These are phyloP conservation scores for Suillus plorans DNA, from an alignment of 768 basidiomycete genomes.

Conservation along the genomic window DNA sequence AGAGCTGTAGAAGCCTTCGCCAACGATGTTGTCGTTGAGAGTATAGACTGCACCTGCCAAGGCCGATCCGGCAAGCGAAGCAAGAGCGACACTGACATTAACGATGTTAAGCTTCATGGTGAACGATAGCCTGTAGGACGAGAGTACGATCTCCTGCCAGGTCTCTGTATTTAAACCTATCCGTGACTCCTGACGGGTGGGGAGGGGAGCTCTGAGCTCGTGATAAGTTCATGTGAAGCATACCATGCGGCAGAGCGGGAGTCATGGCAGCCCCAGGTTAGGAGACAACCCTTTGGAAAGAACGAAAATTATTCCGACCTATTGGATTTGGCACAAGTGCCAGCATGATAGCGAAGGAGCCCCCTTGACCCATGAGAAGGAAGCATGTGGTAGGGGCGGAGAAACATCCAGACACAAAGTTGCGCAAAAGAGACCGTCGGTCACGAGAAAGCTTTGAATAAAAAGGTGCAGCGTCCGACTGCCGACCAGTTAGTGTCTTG, in stretches of 20 bases:
- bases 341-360: background rate
- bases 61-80: slow-evolving; percentile 11
- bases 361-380: background rate
- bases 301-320: background rate
- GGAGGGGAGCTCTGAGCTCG: background rate
- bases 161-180: slow-evolving; percentile 16
- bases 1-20: slow-evolving; percentile 28
- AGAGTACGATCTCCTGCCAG: background rate
- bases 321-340: no score
- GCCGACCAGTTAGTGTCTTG: background rate
- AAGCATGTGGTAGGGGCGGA: background rate
- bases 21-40: slow-evolving; percentile 27
- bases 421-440: background rate
- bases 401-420: background rate
- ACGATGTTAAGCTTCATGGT: slow-evolving; percentile 17
- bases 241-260: slow-evolving; percentile 8
- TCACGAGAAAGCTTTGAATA: background rate
- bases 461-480: background rate
- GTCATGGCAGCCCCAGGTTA: background rate
- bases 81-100: slow-evolving; percentile 12
- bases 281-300: slow-evolving; percentile 2
- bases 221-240: slow-evolving; percentile 3
- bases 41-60: slow-evolving; percentile 26
- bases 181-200: background rate
- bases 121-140: background rate